Evolutionary conservation across 495 filamentous ascomycete genomes (phyloP), one percentile per base, ranked within the genome.

Genomic region (Penicillium bialowiezense): DNA sequence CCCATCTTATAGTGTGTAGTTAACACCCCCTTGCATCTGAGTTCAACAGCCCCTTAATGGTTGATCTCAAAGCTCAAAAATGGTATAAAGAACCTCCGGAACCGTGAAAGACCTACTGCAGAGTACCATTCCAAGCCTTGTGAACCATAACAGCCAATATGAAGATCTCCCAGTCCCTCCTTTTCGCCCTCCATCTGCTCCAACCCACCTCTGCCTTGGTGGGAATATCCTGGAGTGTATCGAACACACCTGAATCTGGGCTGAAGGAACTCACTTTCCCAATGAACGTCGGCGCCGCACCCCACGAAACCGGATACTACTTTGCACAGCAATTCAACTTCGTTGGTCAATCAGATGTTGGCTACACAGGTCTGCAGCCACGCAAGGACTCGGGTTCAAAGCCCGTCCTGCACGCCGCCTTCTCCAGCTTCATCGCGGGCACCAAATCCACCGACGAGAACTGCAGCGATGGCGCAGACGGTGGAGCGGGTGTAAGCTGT

Each of bases 281-380:
- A 10, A 63, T 66, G n/a, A 37, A 58, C n/a, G 59, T 66, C 41
- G 31, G 52, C 17, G 18, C 52, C 43, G 48, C 60, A 14, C 31
- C 55, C n/a, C 60, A 63, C 23, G 24, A 53, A 23, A 40, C 38
- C 5, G 63, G 63, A 14, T 63, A 49, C 52, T 66, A 61, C 43
- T 66, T 57, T 44, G 63, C 60, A 1, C 57, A 63, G 19, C 60
- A 66, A 50, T 66, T 48, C 56, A 33, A 17, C 45, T 66, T 66
- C 57, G n/a, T 28, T 15, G 41, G 41, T 21, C 40, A 55, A 29
- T 10, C 29, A 2, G 52, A 63, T 37, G 42, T 61, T 12, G 63
- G 63, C n/a, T 66, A 66, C 53, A 63, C 60, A 3, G 63, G 60
- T 7, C 55, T 66, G 9, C 63, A 66, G 26, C 63, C 63, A 3